Conservation (phyloP, 2,329 filamentous ascomycete genomes). For the Cladophialophora bantiana region DNA sequence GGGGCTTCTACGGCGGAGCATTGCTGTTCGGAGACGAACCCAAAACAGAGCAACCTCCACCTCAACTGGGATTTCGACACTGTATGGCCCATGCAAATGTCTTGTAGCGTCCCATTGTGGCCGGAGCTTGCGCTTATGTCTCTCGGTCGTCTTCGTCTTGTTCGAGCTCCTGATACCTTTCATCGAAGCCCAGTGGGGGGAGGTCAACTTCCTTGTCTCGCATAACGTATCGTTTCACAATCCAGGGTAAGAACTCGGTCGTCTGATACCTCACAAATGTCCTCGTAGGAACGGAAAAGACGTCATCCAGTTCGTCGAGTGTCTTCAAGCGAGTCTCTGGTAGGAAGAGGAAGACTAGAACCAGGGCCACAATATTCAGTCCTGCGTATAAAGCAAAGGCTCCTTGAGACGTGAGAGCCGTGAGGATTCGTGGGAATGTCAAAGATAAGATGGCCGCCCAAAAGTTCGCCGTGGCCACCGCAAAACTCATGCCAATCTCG, state of each 20-base stretch:
- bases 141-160: constrained; percentile 30
- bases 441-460: constrained; percentile 51
- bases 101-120: background rate
- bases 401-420: constrained; percentile 46
- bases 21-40: constrained; percentile 6
- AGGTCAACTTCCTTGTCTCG: constrained; percentile 55
- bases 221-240: constrained; percentile 63
- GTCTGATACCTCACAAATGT: constrained; percentile 62
- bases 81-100: background rate
- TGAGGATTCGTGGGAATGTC: constrained; percentile 49
- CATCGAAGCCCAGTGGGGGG: constrained; percentile 50
- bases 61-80: too few relatives aligned
- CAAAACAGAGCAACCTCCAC: background rate
- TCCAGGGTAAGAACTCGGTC: constrained; percentile 63
- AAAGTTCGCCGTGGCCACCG: constrained; percentile 51
- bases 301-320: constrained; percentile 60
- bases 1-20: constrained; percentile 13
- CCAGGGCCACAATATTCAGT: constrained; percentile 64
- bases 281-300: constrained; percentile 55
- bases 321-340: constrained; percentile 61
- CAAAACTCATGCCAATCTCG: constrained; percentile 53
- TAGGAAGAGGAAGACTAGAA: constrained; percentile 65
- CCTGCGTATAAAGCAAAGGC: constrained; percentile 51
- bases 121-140: background rate
- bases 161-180: constrained; percentile 30